Percentiles rank a stretch among this genome's conserved stretches.
These are phyloP conservation scores for Lasiodiplodia gonubiensis DNA, from an alignment of 2,329 filamentous ascomycete genomes.

Conservation along the genomic window DNA sequence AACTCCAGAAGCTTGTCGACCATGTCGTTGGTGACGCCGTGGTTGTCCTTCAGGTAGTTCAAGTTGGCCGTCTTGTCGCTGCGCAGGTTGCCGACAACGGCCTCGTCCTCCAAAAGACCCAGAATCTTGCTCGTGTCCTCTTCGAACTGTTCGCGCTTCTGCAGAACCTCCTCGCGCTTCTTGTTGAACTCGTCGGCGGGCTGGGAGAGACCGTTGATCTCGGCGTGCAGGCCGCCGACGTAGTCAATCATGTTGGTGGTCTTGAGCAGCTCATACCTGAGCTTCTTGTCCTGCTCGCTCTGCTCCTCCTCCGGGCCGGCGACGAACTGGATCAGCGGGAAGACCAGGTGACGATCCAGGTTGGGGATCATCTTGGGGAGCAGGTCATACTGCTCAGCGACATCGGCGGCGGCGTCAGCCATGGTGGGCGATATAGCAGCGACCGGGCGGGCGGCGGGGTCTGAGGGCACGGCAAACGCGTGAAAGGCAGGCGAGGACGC, in stretches of 20 bases:
- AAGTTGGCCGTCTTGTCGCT: slow-evolving; percentile 99
- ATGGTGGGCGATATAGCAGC: slow-evolving; percentile 37
- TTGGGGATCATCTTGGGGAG: slow-evolving; percentile 88
- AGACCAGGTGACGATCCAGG: slow-evolving; percentile 95
- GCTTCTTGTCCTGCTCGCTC: slow-evolving; percentile 74
- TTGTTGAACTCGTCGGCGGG: slow-evolving; percentile 83
- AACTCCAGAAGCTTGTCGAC: slow-evolving; percentile 95
- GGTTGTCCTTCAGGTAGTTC: slow-evolving; percentile 95
- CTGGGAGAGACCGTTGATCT: slow-evolving; percentile 80
- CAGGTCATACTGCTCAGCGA: slow-evolving; percentile 76
- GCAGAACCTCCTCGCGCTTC: slow-evolving; percentile 87
- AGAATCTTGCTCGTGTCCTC: slow-evolving; percentile 88
- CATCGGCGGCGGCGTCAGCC: slow-evolving; percentile 51
- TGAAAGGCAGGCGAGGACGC: slow-evolving; percentile 7
- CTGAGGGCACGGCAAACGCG: slow-evolving; percentile 25
- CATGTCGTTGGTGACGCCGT: slow-evolving; percentile 93
- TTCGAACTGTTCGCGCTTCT: slow-evolving; percentile 80
- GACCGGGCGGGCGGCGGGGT: background rate
- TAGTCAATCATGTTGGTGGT: slow-evolving; percentile 99
- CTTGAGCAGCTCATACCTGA: slow-evolving; percentile 93
- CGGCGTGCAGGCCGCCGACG: slow-evolving; percentile 87
- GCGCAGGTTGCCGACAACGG: slow-evolving; percentile 86
- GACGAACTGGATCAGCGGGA: slow-evolving; percentile 92
- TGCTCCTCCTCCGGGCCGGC: slow-evolving; percentile 80
- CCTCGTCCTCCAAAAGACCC: slow-evolving; percentile 83